phyloP scores from a whole-genome alignment of 257 asterid species.

The Phtheirospermum japonicum region DNA sequence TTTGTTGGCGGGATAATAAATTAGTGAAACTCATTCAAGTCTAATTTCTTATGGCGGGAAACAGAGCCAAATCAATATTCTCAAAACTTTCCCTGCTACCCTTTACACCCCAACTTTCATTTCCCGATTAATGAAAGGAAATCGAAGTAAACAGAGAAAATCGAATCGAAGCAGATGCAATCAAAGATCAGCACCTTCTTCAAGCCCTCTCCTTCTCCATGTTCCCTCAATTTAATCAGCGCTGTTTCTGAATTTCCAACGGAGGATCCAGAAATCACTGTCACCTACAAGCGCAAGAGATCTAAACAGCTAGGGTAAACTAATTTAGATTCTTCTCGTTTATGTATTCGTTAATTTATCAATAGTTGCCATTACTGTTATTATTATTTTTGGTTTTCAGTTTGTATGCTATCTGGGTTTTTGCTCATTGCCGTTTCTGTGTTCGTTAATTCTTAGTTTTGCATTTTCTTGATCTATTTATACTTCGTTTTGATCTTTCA shows the following conservation, averaged over 20 bases:
- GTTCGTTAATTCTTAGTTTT: neutral
- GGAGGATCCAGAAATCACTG: slow-evolving; percentile 35
- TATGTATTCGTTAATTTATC: too few species aligned
- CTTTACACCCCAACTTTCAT: too few species aligned
- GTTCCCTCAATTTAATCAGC: slow-evolving; percentile 3
- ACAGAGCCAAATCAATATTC: too few species aligned
- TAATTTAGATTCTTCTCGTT: neutral
- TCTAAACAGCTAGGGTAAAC: slow-evolving; percentile 31
- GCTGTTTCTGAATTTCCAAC: slow-evolving; percentile 14
- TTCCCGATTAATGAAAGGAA: neutral
- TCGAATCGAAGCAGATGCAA: slow-evolving; percentile 41
- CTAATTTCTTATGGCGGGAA: too few species aligned
- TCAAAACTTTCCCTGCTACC: too few species aligned
- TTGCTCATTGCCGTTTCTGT: neutral
- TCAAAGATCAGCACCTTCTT: slow-evolving; percentile 60
- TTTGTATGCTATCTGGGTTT: neutral
- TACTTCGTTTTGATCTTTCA: neutral
- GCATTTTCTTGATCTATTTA: too few species aligned
- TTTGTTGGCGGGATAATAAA: too few species aligned
- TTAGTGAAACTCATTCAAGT: too few species aligned
- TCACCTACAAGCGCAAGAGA: slow-evolving; percentile 40
- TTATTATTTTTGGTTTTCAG: neutral
- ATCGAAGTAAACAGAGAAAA: neutral
- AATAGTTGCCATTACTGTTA: neutral
- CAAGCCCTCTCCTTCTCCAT: slow-evolving; percentile 35